Percentiles rank a stretch among this genome's conserved stretches.
Conservation (phyloP, 2,329 filamentous ascomycete species). For the Xylariaceae sp. region DNA sequence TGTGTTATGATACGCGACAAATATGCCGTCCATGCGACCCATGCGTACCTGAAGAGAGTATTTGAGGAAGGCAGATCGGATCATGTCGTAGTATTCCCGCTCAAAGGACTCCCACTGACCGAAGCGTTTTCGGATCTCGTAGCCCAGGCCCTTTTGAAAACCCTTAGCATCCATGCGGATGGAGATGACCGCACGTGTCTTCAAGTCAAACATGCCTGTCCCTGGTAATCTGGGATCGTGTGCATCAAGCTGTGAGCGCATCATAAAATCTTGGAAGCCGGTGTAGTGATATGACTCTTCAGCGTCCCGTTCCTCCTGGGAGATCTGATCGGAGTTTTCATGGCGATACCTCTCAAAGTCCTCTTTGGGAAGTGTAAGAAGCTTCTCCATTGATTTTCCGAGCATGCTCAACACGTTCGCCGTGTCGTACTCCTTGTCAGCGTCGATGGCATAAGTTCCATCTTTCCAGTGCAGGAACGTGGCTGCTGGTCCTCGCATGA, state of each 20-base stretch:
- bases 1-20: constrained; percentile 93
- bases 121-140: constrained; percentile 73
- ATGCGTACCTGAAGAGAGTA: constrained; percentile 96
- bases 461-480: constrained; percentile 80
- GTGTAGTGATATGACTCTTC: constrained; percentile 86
- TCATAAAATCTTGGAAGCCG: constrained; percentile 78
- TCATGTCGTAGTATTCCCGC: constrained; percentile 96
- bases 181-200: constrained; percentile 86
- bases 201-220: constrained; percentile 91
- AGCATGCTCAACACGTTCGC: constrained; percentile 87
- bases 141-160: constrained; percentile 72
- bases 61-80: constrained; percentile 88
- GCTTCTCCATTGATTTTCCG: constrained; percentile 94
- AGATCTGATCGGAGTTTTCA: constrained; percentile 61
- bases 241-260: constrained; percentile 93
- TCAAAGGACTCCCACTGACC: constrained; percentile 90
- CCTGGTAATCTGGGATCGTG: constrained; percentile 82
- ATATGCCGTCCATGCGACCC: constrained; percentile 98
- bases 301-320: constrained; percentile 65
- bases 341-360: constrained; percentile 83
- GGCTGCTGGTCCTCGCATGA: constrained; percentile 70
- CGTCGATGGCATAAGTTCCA: constrained; percentile 89
- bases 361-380: constrained; percentile 76
- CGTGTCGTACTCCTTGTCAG: constrained; percentile 85
- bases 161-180: constrained; percentile 81